A percentile compares a stretch with the other conserved stretches of the same genome.
phyloP scores from a whole-genome alignment of 1,284 basidiomycete genomes.

The Coriolopsis trogii region DNA sequence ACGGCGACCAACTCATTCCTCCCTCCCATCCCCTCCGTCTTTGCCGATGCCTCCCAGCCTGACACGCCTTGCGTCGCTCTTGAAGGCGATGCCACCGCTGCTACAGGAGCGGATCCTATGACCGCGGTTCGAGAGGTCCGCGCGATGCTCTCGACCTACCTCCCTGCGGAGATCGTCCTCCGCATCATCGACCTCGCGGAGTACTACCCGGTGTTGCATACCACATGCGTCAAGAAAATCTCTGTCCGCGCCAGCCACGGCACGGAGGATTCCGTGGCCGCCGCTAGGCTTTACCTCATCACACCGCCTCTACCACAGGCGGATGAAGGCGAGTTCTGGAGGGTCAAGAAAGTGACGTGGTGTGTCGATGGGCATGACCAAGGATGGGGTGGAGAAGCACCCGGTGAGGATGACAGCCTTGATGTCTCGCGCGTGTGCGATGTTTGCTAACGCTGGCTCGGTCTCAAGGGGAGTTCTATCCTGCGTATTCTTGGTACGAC shows the following conservation, averaged over 20 bases:
- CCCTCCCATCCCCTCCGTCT: too few species aligned
- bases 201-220: slow-evolving; percentile 7
- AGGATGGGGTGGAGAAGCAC: slow-evolving; percentile 12
- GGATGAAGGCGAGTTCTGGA: slow-evolving; percentile 2
- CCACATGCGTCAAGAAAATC: neutral
- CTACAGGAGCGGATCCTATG: too few species aligned
- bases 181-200: slow-evolving; percentile 12
- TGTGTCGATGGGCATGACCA: slow-evolving; percentile 15
- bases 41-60: too few species aligned
- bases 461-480: neutral
- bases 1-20: too few species aligned
- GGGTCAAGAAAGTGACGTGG: slow-evolving; percentile 9
- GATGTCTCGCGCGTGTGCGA: too few species aligned
- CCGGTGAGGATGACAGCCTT: neutral
- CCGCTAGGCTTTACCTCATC: slow-evolving; percentile 9
- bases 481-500: slow-evolving; percentile 12
- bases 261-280: neutral
- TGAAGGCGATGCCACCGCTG: too few species aligned
- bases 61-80: too few species aligned
- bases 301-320: slow-evolving; percentile 1
- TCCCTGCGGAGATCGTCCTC: slow-evolving; percentile 15
- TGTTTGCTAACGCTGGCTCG: neutral
- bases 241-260: neutral
- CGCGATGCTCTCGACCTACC: slow-evolving; percentile 6
- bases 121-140: slow-evolving; percentile 8